Conservation (phyloP, 805 yeast species). For the Saccharomycopsis sp. region DNA sequence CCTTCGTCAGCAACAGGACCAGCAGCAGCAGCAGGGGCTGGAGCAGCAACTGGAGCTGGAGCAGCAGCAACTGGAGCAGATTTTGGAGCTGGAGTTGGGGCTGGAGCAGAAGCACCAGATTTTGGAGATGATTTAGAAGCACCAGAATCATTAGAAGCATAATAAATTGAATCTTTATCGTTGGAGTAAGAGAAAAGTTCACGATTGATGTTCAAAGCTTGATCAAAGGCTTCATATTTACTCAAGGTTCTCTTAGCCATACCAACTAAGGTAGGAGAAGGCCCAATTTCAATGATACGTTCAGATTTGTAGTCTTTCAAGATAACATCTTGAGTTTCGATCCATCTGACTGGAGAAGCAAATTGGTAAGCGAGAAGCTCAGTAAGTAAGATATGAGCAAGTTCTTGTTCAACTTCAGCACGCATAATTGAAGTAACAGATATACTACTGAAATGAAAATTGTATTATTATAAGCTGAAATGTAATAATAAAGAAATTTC, state of each 20-base stretch:
- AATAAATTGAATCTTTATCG: constrained; percentile 94
- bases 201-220: constrained; percentile 80
- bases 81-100: constrained; percentile 26
- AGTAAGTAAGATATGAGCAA: constrained; percentile 88
- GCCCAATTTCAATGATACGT: constrained; percentile 97
- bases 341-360: constrained; percentile 99
- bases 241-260: constrained; percentile 98
- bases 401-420: constrained; percentile 96
- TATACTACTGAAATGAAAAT: too few relatives aligned
- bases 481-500: too few relatives aligned
- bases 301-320: constrained; percentile 91
- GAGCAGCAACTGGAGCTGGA: constrained; percentile 28
- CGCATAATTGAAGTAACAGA: constrained; percentile 29
- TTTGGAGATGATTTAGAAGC: constrained; percentile 32
- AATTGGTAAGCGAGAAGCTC: constrained; percentile 97
- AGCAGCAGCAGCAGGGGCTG: constrained; percentile 37
- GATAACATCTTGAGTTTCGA: constrained; percentile 98
- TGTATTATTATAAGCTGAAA: too few relatives aligned
- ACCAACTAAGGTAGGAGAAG: constrained; percentile 97
- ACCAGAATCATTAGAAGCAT: constrained; percentile 56
- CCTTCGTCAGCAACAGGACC: constrained; percentile 86
- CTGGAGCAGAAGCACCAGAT: constrained; percentile 32
- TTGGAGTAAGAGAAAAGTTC: constrained; percentile 93
- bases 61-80: constrained; percentile 24
- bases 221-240: constrained; percentile 96